Base-by-base conservation (phyloP, 2,329 filamentous ascomycete genomes). In the Aureobasidium leucospermi region DNA sequence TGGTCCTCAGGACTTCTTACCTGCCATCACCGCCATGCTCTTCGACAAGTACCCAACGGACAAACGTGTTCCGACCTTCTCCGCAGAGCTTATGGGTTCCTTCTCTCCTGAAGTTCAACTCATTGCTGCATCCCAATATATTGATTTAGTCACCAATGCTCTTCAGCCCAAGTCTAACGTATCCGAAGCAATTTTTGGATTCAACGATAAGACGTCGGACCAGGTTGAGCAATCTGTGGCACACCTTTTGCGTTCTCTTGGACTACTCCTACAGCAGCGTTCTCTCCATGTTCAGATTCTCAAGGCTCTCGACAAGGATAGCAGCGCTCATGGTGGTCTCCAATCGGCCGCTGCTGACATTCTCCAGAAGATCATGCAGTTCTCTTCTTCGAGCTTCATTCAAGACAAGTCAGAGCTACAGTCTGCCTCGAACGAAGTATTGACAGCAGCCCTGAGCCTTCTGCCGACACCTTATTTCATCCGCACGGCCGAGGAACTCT, bases 381-480 rank as follows among this genome's bases (percentile, higher is more conserved):
- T 63, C 38, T 59, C 58, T 29, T 36, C 47, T 32, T 52, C 47
- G 6, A 16, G 19, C 7, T 59, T 45, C 23, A 53, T 31, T 8
- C 47, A 59, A 53, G 38, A 36, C 23, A 43, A 48, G 28, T 13
- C 55, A 31, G 56, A 29, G 10, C 81, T 83, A 70, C 68, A 71
- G 39, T 73, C 55, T 41, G 48, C 49, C 11, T 59, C 56, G 67
- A 87, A 88, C 41, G 84, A 88, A 60, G 83, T 90, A 1, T 79
- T 97, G 49, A 85, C 88, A 16, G 87, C 88, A 63, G 78, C 96
- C n/a, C 80, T 99, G 53, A 87, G 89, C 63, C 82, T 96, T 6
- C 80, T 96, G 43, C 93, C 92, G 0, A 91, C 93, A 3, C 81
- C 85, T 56, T 90, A 96, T 73, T 94, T 97, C 72, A 85, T 97